phyloP scores from a whole-genome alignment of 164 flowering plant species.

The Magnolia changhungtana region DNA sequence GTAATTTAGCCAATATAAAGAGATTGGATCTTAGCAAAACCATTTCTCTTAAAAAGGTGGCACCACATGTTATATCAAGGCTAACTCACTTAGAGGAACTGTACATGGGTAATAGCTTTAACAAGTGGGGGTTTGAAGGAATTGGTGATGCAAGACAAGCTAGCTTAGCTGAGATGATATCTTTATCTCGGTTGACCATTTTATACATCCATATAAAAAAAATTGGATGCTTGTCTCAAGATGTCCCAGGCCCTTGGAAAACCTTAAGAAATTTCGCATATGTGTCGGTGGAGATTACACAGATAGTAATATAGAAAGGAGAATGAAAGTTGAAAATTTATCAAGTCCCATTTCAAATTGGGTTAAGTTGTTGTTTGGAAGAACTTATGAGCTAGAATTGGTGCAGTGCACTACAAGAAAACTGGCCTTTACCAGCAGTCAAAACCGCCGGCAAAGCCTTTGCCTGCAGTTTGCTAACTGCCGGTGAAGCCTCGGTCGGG shows the following conservation, averaged over 20 bases:
- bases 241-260: background rate
- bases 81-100: conserved; percentile 1
- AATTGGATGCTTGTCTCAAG: background rate
- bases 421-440: too few relatives aligned
- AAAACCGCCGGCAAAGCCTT: too few relatives aligned
- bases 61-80: background rate
- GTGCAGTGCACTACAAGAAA: too few relatives aligned
- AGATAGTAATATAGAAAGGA: background rate
- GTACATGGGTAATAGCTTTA: background rate
- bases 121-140: background rate
- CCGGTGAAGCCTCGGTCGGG: too few relatives aligned
- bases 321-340: background rate
- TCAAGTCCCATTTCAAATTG: background rate
- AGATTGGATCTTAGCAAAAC: background rate
- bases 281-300: background rate
- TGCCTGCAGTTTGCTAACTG: too few relatives aligned
- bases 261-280: conserved; percentile 4
- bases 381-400: background rate
- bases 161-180: conserved; percentile 5
- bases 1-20: background rate
- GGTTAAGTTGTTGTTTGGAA: background rate
- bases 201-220: conserved; percentile 1
- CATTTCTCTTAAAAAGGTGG: background rate
- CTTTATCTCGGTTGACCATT: background rate
- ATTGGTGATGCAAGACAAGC: background rate